Base-by-base conservation (phyloP, 192 early-diverging fungal genomes). In the Spizellomyces sp. region DNA sequence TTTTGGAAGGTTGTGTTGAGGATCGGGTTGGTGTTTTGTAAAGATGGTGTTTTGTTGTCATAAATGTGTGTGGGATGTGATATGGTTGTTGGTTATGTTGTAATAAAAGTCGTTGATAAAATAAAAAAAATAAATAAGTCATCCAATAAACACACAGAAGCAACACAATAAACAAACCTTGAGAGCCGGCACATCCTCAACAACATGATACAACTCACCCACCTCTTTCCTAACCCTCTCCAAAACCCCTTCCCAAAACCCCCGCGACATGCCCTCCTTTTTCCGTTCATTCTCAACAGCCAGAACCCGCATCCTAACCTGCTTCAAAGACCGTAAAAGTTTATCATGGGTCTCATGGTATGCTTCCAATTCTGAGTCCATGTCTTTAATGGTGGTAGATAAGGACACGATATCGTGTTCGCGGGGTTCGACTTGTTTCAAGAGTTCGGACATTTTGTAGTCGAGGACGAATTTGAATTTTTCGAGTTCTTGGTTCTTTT, bases 381-480 rank as follows among this genome's bases (percentile, higher is more conserved):
- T 88, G 47, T 81, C 80, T 71, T 85, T 82, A 36, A 85, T 80
- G 43, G 82, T 77, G 19, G 66, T 71, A 0, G 73, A 71, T 9
- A 85, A 65, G n/a, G 60, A 52, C 10, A 83, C 63, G 59, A 87
- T 81, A 50, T 87, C 85, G 47, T 75, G 64, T 71, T 87, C 83
- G 44, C 85, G 43, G 45, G 85, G 85, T 58, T 87, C 82, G 45
- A 85, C 78, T 48, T 87, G 85, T 63, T 87, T 87, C 42, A 77
- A 74, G 14, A 87, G 60, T 69, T 87, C 85, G n/a, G 81, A 52
- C 43, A 87, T 81, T 64, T 87, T 87, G 68, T 84, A 87, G 57
- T 87, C 85, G 27, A 87, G 71, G 9, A 87, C 85, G 69, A 87
- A 87, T 64, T 87, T 87, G 72, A 87, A 87, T 71, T 87, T 87